These are phyloP conservation scores for Salix suchowensis DNA, from an alignment of 345 rosid species.

Conservation along the genomic window DNA sequence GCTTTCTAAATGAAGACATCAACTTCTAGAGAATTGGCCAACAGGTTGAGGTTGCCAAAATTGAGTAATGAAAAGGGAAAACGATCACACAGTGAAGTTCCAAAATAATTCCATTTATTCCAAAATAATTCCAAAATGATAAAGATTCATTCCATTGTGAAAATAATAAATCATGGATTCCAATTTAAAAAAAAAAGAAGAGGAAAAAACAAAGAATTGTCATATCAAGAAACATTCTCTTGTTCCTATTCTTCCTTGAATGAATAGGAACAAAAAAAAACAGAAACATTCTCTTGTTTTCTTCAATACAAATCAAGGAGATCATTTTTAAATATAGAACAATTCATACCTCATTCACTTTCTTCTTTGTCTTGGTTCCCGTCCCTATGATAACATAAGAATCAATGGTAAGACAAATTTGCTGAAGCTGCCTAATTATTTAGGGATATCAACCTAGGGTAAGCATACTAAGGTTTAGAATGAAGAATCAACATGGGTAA, in stretches of 20 bases:
- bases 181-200: too few relatives aligned
- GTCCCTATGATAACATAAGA: conserved; percentile 26
- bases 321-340: neutral
- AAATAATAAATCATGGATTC: too few relatives aligned
- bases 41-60: neutral
- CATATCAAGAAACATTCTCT: too few relatives aligned
- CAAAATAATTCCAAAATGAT: too few relatives aligned
- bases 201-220: too few relatives aligned
- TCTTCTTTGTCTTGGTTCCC: conserved; percentile 27
- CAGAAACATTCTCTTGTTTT: neutral
- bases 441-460: neutral
- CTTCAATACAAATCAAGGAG: too few relatives aligned
- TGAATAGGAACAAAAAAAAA: neutral
- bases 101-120: too few relatives aligned
- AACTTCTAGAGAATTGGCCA: neutral
- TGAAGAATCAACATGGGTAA: neutral
- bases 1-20: neutral
- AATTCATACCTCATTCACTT: conserved; percentile 29
- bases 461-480: neutral
- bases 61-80: neutral
- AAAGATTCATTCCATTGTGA: too few relatives aligned
- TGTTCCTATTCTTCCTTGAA: too few relatives aligned
- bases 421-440: neutral
- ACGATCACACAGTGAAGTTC: neutral
- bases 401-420: conserved; percentile 1